Conservation (phyloP, 2,329 filamentous ascomycete species). For the Leptographium radiaticola region DNA sequence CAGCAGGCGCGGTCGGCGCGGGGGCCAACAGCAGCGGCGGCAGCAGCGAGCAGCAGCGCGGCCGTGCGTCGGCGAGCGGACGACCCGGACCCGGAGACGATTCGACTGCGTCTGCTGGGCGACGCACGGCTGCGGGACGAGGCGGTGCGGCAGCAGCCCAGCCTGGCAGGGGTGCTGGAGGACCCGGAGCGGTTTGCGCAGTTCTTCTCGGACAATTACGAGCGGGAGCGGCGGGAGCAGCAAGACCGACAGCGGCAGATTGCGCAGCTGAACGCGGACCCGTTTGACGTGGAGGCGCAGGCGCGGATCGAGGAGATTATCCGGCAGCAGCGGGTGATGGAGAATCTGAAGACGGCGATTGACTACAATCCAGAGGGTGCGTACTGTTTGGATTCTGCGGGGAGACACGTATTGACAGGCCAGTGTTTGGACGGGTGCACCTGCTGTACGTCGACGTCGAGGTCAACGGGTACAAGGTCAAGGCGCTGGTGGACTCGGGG, state of each 20-base stretch:
- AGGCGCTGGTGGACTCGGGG: slow-evolving; percentile 93
- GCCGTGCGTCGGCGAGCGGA: not conserved
- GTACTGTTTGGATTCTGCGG: slow-evolving; percentile 14
- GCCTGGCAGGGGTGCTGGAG: slow-evolving; percentile 63
- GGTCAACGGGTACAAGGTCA: slow-evolving; percentile 84
- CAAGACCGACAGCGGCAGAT: slow-evolving; percentile 72
- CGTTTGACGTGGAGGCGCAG: slow-evolving; percentile 88
- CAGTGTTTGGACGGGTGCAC: slow-evolving; percentile 87
- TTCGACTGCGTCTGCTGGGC: slow-evolving; percentile 71
- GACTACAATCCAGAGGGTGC: slow-evolving; percentile 93
- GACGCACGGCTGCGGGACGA: slow-evolving; percentile 61
- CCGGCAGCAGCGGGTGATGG: slow-evolving; percentile 81
- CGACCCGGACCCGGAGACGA: slow-evolving; percentile 60
- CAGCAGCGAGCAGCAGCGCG: slow-evolving; percentile 15
- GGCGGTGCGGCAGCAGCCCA: slow-evolving; percentile 58
- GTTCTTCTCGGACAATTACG: slow-evolving; percentile 53
- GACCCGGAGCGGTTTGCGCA: slow-evolving; percentile 66
- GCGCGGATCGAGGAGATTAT: slow-evolving; percentile 94
- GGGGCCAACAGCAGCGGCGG: slow-evolving; percentile 12
- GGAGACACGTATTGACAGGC: not conserved
- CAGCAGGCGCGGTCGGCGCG: slow-evolving; percentile 15
- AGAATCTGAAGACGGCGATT: slow-evolving; percentile 92
- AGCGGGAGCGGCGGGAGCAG: slow-evolving; percentile 59
- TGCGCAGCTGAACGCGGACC: slow-evolving; percentile 76
- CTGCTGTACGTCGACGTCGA: slow-evolving; percentile 95